A percentile compares a stretch with the other conserved stretches of the same genome.
Evolutionary conservation across 352 stramenopile genomes (phyloP).

Genomic region (Phytophthora europaea): DNA sequence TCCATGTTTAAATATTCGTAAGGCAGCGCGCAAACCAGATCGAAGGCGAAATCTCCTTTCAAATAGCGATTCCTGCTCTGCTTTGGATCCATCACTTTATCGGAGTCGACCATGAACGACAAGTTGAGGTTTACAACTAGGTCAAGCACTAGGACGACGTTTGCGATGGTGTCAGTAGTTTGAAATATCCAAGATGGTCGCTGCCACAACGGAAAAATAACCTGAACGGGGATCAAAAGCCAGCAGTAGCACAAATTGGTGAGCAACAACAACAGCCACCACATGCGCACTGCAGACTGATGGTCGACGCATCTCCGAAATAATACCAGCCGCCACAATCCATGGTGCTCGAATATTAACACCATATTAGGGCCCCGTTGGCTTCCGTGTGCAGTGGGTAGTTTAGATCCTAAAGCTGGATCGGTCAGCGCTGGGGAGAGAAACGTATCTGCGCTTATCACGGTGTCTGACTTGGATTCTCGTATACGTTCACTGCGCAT

Average conservation of each 20-base stretch:
- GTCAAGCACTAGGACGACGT: neutral
- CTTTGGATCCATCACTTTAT: conserved; percentile 59
- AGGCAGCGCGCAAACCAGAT: conserved; percentile 52
- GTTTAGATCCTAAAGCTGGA: neutral
- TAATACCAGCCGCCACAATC: neutral
- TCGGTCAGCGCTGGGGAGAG: neutral
- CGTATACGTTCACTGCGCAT: neutral
- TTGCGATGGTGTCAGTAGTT: neutral
- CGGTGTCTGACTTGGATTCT: neutral
- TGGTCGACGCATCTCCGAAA: conserved; percentile 45
- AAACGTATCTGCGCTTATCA: conserved; percentile 1
- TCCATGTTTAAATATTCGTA: conserved; percentile 37
- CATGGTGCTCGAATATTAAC: conserved; percentile 54
- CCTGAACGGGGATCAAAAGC: conserved; percentile 52
- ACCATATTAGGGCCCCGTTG: neutral
- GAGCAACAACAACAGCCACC: conserved; percentile 51
- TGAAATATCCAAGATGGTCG: conserved; percentile 30
- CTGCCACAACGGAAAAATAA: conserved; percentile 52
- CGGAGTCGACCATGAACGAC: conserved; percentile 52
- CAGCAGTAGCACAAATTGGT: conserved; percentile 51
- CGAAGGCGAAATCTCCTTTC: conserved; percentile 41
- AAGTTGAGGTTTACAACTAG: conserved; percentile 12
- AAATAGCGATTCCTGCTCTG: conserved; percentile 50
- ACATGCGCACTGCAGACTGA: conserved; percentile 46
- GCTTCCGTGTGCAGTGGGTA: neutral